A percentile compares a stretch with the other conserved stretches of the same genome.
These are phyloP conservation scores for Clavispora phyllophila DNA, from an alignment of 805 yeast species.

Conservation along the genomic window DNA sequence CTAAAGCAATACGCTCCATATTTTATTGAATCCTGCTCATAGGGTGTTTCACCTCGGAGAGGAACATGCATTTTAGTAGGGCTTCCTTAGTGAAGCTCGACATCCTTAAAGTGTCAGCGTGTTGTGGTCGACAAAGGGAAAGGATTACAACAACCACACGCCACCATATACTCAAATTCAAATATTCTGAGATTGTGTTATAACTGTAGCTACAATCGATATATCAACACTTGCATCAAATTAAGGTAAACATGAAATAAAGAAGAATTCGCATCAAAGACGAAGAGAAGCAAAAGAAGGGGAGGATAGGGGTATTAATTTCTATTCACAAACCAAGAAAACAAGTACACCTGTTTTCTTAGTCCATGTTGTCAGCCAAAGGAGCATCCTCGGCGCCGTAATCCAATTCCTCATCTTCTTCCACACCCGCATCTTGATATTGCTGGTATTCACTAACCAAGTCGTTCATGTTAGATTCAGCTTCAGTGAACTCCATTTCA, in stretches of 20 bases:
- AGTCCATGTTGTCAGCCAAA: slow-evolving; percentile 47
- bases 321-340: not conserved
- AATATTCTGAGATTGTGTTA: not conserved
- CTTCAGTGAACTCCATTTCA: slow-evolving; percentile 89
- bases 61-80: not conserved
- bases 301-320: slow-evolving; percentile 5
- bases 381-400: slow-evolving; percentile 60
- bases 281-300: not conserved
- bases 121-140: not conserved
- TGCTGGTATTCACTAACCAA: slow-evolving; percentile 86
- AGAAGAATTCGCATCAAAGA: not conserved
- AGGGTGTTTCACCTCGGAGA: not conserved
- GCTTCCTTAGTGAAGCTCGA: not conserved
- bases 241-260: slow-evolving; percentile 6
- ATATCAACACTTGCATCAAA: slow-evolving; percentile 2
- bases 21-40: not conserved
- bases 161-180: not conserved
- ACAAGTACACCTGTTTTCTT: slow-evolving; percentile 7
- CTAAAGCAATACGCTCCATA: slow-evolving; percentile 1
- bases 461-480: slow-evolving; percentile 87
- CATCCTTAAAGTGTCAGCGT: not conserved
- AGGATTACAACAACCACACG: not conserved
- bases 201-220: not conserved
- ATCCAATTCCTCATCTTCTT: slow-evolving; percentile 72
- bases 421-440: slow-evolving; percentile 78